Percentiles rank a stretch among this genome's conserved stretches.
Evolutionary conservation across 2,329 filamentous ascomycete genomes (phyloP).

Genomic region (Claviceps citrina): DNA sequence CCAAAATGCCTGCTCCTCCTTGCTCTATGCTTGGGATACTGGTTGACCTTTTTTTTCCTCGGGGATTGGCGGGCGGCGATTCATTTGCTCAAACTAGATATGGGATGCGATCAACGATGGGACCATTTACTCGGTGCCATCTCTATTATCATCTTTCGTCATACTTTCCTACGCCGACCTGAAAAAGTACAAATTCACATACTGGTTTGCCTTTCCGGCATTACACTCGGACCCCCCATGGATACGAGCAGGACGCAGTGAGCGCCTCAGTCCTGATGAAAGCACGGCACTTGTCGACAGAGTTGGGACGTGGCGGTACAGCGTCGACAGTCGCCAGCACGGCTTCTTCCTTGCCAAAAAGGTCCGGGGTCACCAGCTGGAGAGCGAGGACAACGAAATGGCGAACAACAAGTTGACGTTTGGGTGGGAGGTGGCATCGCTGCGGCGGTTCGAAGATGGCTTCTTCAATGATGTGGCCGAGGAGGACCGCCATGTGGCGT

Average conservation of each 20-base stretch:
- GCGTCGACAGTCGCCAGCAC: slow-evolving; percentile 66
- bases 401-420: slow-evolving; percentile 39
- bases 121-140: slow-evolving; percentile 88
- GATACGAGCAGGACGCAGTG: slow-evolving; percentile 44
- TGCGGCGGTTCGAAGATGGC: slow-evolving; percentile 66
- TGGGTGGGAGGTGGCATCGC: slow-evolving; percentile 60
- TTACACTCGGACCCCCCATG: slow-evolving; percentile 78
- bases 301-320: slow-evolving; percentile 77
- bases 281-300: slow-evolving; percentile 65
- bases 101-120: slow-evolving; percentile 97
- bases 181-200: slow-evolving; percentile 96
- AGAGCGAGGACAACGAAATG: slow-evolving; percentile 35
- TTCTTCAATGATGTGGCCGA: slow-evolving; percentile 64
- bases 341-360: slow-evolving; percentile 95
- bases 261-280: slow-evolving; percentile 49
- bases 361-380: slow-evolving; percentile 28
- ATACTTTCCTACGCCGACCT: slow-evolving; percentile 88
- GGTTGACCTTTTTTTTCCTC: neutral
- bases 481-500: slow-evolving; percentile 70
- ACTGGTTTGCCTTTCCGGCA: slow-evolving; percentile 93
- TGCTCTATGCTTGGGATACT: neutral
- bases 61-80: too few relatives aligned
- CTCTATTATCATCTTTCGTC: slow-evolving; percentile 74
- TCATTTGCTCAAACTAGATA: slow-evolving; percentile 38
- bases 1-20: neutral